Evolutionary conservation across 1,139 yeast species (phyloP).

Genomic region (Suhomyces panamericanus): DNA sequence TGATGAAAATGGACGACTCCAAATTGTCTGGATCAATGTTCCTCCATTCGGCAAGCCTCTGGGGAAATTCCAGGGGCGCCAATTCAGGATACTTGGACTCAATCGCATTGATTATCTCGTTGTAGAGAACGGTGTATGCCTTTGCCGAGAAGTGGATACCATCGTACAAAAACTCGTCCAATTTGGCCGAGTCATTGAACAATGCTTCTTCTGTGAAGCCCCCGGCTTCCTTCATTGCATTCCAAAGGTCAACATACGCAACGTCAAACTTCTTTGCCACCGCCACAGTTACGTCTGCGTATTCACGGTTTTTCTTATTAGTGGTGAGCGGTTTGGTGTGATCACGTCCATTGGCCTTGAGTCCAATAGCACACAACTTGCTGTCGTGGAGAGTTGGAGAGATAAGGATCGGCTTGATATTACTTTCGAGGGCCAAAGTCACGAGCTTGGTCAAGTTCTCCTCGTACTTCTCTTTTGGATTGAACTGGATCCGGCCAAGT

Average conservation of each 20-base stretch:
- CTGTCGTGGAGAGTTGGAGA: conserved; percentile 65
- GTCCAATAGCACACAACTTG: conserved; percentile 10
- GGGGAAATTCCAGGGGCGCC: conserved; percentile 35
- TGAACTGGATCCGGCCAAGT: conserved; percentile 49
- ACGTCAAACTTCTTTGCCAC: conserved; percentile 48
- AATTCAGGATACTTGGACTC: conserved; percentile 47
- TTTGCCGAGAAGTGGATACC: conserved; percentile 68
- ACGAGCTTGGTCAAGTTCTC: conserved; percentile 49
- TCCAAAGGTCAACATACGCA: conserved; percentile 57
- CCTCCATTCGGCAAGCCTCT: conserved; percentile 31
- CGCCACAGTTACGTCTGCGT: conserved; percentile 48
- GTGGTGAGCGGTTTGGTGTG: conserved; percentile 20
- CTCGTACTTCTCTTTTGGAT: conserved; percentile 48
- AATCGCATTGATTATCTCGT: conserved; percentile 42
- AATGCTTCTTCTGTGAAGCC: conserved; percentile 20
- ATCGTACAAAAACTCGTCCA: conserved; percentile 37
- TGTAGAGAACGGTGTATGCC: conserved; percentile 58
- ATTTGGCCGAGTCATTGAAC: conserved; percentile 14
- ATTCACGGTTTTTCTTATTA: conserved; percentile 36
- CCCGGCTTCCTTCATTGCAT: conserved; percentile 36
- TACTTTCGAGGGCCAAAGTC: conserved; percentile 33
- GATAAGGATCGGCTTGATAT: conserved; percentile 53
- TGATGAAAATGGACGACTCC: conserved; percentile 5
- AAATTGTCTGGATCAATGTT: conserved; percentile 10
- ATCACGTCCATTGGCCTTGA: conserved; percentile 10